phyloP scores from a whole-genome alignment of 495 filamentous ascomycete genomes.

The Podospora didyma region DNA sequence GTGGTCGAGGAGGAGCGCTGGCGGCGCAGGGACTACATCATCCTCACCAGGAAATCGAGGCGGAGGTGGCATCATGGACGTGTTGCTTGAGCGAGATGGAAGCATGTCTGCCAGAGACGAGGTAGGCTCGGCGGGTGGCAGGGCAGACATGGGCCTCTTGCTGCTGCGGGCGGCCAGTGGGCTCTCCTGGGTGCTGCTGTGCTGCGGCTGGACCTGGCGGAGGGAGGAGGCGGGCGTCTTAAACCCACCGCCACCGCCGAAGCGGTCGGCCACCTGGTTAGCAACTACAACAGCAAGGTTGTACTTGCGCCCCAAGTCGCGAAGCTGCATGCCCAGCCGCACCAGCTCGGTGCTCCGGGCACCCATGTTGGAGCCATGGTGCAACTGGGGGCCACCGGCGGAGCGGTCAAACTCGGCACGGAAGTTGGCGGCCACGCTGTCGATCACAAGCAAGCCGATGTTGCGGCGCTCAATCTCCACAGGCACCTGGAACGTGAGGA shows the following conservation, averaged over 20 bases:
- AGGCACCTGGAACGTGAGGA: constrained; percentile 85
- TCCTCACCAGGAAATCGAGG: constrained; percentile 12
- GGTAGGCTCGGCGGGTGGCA: constrained; percentile 13
- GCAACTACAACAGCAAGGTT: constrained; percentile 82
- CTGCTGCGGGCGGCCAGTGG: constrained; percentile 38
- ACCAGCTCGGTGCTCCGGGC: constrained; percentile 65
- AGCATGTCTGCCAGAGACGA: constrained; percentile 20
- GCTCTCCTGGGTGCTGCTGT: constrained; percentile 25
- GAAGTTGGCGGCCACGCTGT: constrained; percentile 92
- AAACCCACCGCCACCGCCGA: constrained; percentile 40
- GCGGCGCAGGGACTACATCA: constrained; percentile 31
- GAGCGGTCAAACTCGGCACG: constrained; percentile 75
- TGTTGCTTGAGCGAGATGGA: constrained; percentile 19
- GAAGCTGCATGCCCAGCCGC: constrained; percentile 69
- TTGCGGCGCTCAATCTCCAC: constrained; percentile 70
- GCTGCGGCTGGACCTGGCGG: constrained; percentile 6
- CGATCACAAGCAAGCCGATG: constrained; percentile 77
- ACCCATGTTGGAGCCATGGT: constrained; percentile 48
- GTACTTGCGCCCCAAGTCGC: constrained; percentile 66
- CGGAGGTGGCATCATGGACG: constrained; percentile 1
- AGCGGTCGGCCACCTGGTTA: constrained; percentile 94
- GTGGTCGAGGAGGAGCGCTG: constrained; percentile 68
- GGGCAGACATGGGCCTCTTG: constrained; percentile 4
- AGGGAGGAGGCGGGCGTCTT: constrained; percentile 14
- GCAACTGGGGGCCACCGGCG: constrained; percentile 5